Conservation (phyloP, 2,329 filamentous ascomycete genomes). For the Talaromyces albobiverticillius region DNA sequence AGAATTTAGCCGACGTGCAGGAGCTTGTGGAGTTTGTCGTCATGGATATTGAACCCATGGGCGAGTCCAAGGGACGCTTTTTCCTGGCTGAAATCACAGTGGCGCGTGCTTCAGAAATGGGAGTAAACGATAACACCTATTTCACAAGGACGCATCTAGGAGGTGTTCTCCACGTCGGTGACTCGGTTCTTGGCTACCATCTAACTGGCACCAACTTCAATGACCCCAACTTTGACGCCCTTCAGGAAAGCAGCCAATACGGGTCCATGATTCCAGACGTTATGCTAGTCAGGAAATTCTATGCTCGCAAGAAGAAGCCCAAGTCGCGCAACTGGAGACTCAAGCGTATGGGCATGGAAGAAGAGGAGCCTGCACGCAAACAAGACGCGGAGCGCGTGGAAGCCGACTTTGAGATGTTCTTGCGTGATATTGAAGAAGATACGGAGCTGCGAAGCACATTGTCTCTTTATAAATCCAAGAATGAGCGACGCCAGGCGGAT, state of each 20-base stretch:
- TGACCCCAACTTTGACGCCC: conserved; percentile 76
- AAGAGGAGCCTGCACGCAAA: conserved; percentile 58
- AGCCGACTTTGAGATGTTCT: conserved; percentile 93
- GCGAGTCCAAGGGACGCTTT: conserved; percentile 74
- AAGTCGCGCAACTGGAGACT: conserved; percentile 87
- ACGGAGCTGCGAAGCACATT: conserved; percentile 79
- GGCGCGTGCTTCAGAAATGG: conserved; percentile 80
- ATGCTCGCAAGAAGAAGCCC: conserved; percentile 78
- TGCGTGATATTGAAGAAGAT: conserved; percentile 95
- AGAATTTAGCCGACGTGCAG: conserved; percentile 74
- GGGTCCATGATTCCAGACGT: conserved; percentile 82
- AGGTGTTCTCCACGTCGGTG: conserved; percentile 77
- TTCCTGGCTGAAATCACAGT: conserved; percentile 84
- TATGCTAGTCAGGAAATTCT: conserved; percentile 94
- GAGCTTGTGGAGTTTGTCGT: conserved; percentile 90
- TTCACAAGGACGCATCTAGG: conserved; percentile 90
- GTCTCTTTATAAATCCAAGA: conserved; percentile 74
- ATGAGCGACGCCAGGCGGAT: conserved; percentile 43
- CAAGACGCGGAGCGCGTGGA: conserved; percentile 85
- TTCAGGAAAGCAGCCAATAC: conserved; percentile 76
- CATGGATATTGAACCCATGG: conserved; percentile 85
- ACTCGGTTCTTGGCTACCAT: conserved; percentile 93
- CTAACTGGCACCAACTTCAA: conserved; percentile 90
- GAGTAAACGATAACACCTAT: conserved; percentile 81
- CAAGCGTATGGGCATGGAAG: conserved; percentile 87